These are phyloP conservation scores for Venturia asperata DNA, from an alignment of 2,329 filamentous ascomycete species.

Conservation along the genomic window DNA sequence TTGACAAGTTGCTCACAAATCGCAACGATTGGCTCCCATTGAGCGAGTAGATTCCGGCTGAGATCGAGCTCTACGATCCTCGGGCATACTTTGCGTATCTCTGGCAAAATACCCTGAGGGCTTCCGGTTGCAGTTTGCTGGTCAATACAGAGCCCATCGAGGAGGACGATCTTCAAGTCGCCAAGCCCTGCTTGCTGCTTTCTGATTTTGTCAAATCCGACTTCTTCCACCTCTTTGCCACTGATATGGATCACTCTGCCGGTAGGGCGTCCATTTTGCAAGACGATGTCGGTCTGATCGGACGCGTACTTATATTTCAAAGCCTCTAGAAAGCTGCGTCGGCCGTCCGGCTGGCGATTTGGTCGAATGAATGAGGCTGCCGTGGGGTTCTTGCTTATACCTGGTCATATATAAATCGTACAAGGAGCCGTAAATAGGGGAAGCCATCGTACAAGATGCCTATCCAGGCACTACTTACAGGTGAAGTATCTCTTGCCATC, in stretches of 20 bases:
- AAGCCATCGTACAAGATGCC: not conserved
- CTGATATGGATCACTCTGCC: conserved; percentile 60
- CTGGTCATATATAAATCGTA: conserved; percentile 35
- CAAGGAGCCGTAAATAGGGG: not conserved
- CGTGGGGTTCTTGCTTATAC: conserved; percentile 55
- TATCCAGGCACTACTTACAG: conserved; percentile 48
- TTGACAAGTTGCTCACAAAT: conserved; percentile 65
- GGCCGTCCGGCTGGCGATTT: conserved; percentile 58
- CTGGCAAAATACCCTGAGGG: conserved; percentile 30
- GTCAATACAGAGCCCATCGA: conserved; percentile 66
- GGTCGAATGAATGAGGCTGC: conserved; percentile 84
- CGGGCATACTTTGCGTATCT: conserved; percentile 52
- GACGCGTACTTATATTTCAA: conserved; percentile 77
- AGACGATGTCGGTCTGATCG: conserved; percentile 32
- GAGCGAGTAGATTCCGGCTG: conserved; percentile 72
- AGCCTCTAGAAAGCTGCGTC: conserved; percentile 70
- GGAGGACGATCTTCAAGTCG: conserved; percentile 71
- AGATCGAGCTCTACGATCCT: conserved; percentile 70
- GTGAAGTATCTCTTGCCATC: conserved; percentile 73
- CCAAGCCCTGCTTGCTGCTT: conserved; percentile 68
- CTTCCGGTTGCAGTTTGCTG: conserved; percentile 24
- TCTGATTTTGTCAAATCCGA: conserved; percentile 91
- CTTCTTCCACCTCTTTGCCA: conserved; percentile 80
- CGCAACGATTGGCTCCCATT: conserved; percentile 56
- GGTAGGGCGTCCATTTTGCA: conserved; percentile 23